phyloP scores from a whole-genome alignment of 2,329 filamentous ascomycete genomes.

The Penicillium janthinellum region DNA sequence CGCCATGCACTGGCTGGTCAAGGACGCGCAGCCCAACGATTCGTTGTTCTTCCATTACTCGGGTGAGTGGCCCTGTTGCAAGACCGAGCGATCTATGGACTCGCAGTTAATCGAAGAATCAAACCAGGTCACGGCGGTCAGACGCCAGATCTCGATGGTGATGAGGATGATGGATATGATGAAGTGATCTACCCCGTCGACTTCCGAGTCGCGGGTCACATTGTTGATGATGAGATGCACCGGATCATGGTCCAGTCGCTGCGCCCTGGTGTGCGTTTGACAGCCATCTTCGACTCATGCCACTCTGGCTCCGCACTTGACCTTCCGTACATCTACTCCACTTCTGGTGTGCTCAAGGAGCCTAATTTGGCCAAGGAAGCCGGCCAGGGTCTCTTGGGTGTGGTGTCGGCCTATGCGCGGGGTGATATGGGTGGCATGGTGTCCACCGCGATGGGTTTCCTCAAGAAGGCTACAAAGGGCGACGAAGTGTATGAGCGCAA shows the following conservation, averaged over 20 bases:
- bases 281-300: constrained; percentile 69
- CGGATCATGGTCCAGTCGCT: constrained; percentile 75
- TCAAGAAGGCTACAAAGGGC: constrained; percentile 83
- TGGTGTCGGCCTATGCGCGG: constrained; percentile 76
- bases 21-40: constrained; percentile 88
- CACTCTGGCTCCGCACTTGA: constrained; percentile 69
- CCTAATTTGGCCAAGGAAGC: constrained; percentile 69
- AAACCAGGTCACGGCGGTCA: constrained; percentile 70
- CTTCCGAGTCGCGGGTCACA: constrained; percentile 68
- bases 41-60: constrained; percentile 98
- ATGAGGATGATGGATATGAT: constrained; percentile 76
- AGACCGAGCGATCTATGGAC: not conserved
- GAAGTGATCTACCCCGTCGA: constrained; percentile 80
- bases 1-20: constrained; percentile 97
- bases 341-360: constrained; percentile 68
- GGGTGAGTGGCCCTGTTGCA: constrained; percentile 55
- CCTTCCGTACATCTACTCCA: constrained; percentile 68
- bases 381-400: constrained; percentile 63
- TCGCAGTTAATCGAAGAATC: constrained; percentile 11
- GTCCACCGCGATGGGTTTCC: constrained; percentile 75
- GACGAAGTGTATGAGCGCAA: constrained; percentile 78
- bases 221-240: constrained; percentile 79
- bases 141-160: constrained; percentile 70
- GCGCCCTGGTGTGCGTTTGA: constrained; percentile 76
- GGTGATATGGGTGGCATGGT: constrained; percentile 84